phyloP scores from a whole-genome alignment of 345 rosid species.

The Hibiscus syriacus region DNA sequence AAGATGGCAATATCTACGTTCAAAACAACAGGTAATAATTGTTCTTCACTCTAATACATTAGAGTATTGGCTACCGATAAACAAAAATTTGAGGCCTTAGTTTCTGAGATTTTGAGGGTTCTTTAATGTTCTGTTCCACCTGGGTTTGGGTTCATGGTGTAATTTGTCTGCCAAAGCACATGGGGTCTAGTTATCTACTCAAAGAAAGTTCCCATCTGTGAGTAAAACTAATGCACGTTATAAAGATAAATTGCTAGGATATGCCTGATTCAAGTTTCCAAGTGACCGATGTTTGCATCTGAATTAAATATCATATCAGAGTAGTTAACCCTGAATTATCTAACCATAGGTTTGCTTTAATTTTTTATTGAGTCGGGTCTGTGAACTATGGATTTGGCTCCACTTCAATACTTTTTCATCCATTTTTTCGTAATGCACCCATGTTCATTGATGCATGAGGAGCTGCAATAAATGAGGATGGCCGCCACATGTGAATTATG shows the following conservation, averaged over 20 bases:
- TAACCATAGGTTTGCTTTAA: not conserved
- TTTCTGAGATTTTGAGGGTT: not conserved
- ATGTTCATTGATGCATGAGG: not conserved
- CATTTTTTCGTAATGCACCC: not conserved
- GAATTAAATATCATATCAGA: not conserved
- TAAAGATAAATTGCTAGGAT: not conserved
- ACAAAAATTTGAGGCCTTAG: no score
- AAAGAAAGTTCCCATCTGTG: not conserved
- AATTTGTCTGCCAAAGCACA: not conserved
- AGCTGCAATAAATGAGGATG: not conserved
- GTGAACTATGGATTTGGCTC: not conserved
- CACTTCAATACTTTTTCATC: not conserved
- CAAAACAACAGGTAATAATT: slow-evolving; percentile 72
- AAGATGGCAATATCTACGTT: slow-evolving; percentile 67
- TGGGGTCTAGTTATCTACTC: not conserved
- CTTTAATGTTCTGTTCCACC: not conserved
- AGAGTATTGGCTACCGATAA: not conserved
- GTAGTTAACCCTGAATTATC: not conserved
- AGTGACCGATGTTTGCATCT: not conserved
- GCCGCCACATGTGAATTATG: not conserved
- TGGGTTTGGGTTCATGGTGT: not conserved
- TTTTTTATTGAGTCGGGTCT: not conserved
- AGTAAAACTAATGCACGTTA: not conserved
- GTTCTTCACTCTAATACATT: not conserved
- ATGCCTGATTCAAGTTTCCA: not conserved